These are phyloP conservation scores for Tricladium varicosporioides DNA, from an alignment of 2,329 filamentous ascomycete genomes.

Conservation along the genomic window DNA sequence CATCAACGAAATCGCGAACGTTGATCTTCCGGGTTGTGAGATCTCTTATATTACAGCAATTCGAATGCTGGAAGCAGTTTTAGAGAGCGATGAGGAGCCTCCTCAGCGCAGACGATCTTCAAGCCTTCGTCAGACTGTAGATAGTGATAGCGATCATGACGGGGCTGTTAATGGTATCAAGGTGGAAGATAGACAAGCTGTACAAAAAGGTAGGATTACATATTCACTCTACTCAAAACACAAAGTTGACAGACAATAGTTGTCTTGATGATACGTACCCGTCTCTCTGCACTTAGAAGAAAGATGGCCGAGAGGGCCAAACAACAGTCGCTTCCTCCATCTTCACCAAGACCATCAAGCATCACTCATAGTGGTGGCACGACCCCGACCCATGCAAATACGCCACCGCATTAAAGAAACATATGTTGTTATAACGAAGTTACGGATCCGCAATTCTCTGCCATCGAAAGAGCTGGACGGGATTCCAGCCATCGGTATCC, in stretches of 20 bases:
- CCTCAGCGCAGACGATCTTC: conserved; percentile 41
- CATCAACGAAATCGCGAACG: conserved; percentile 92
- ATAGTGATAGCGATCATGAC: conserved; percentile 40
- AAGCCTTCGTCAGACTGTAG: conserved; percentile 40
- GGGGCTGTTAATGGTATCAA: conserved; percentile 55
- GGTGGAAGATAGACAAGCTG: conserved; percentile 68
- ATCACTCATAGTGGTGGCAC: conserved; percentile 32
- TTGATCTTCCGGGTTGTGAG: conserved; percentile 84
- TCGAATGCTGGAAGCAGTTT: conserved; percentile 88
- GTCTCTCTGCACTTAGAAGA: conserved; percentile 55
- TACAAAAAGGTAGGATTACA: conserved; percentile 64
- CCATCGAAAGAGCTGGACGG: conserved; percentile 8
- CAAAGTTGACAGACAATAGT: conserved; percentile 43
- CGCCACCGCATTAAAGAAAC: conserved; percentile 28
- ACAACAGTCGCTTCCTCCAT: conserved; percentile 30
- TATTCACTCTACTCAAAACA: neutral
- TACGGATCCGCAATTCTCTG: conserved; percentile 3
- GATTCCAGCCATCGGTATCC: conserved; percentile 1
- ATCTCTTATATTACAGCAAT: conserved; percentile 92
- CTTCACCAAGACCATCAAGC: conserved; percentile 29
- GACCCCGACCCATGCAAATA: conserved; percentile 33
- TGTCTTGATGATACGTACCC: conserved; percentile 60
- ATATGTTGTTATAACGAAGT: conserved; percentile 12
- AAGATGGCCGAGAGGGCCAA: conserved; percentile 61
- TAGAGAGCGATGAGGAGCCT: conserved; percentile 74